Evolutionary conservation across 2,329 filamentous ascomycete species (phyloP), one percentile per base, ranked within the genome.

Genomic region (Cryoendolithus antarcticus): DNA sequence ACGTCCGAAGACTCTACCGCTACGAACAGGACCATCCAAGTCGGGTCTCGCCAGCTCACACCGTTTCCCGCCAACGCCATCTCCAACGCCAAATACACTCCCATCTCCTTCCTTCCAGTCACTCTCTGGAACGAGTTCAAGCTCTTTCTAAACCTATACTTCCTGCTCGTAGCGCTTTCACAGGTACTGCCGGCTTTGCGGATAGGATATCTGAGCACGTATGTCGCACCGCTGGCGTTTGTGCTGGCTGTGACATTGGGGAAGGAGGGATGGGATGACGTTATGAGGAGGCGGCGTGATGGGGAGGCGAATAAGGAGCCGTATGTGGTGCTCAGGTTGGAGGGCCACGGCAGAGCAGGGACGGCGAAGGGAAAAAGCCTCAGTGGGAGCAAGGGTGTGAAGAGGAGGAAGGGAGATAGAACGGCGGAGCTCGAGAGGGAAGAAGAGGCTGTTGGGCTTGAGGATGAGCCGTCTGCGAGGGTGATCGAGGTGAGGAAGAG

Each of bases 101-200:
- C 88, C 1, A 81, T 88, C 67, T 94, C 83, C 38, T 98, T 98
- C 62, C 72, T 98, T 9, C 93, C 93, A 2, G 72, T 89, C 38
- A 98, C 91, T 0, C 69, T 98, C 13, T 98, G 95, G 64, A 96
- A 96, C 64, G 91, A 98, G 58, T 98, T 98, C 60, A 95, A 89
- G 43, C 98, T 96, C 68, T 98, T 98, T 65, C 94, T 98, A 71
- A 98, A 98, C 71, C 85, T 96, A 70, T 98, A 98, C 60, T 98
- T 98, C 60, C 70, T 98, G 40, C 77, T 96, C 19, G 91, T 98
- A 36, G 93, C 91, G 5, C 64, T 96, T 36, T 96, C 89, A 30
- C 91, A 98, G 63, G 80, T 86, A 32, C 88, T 98, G 54, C 88
- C 86, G 3, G 75, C 83, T 13, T 65, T 98, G 39, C 77, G 86